Base-by-base conservation (phyloP, 2,329 filamentous ascomycete genomes). In the Alternaria postmessia region DNA sequence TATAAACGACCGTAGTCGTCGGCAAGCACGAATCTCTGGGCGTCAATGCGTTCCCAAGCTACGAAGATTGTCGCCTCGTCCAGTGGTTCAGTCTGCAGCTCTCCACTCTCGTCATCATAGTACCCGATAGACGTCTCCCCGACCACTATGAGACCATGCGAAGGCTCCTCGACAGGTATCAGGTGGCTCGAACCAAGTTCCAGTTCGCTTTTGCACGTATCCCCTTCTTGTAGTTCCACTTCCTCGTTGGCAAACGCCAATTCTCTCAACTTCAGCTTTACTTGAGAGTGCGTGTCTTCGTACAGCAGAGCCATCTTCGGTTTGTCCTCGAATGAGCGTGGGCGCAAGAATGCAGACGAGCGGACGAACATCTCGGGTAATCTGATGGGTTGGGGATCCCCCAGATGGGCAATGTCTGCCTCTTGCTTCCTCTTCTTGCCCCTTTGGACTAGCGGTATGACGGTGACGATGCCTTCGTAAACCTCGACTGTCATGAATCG, bases 1-100 rank as follows among this genome's bases (percentile, higher is more conserved):
- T 94, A 93, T 24, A 99, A 79, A 51, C 86, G 87, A 16, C 95
- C 94, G 73, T 95, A 97, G 69, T 97, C 93, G 75, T 99, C 95
- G 1, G 91, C 93, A 3, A 99, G 81, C n/a, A 97, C 83, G 81
- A 93, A 98, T 70, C 90, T 86, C 39, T 90, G 89, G 24, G 88
- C 87, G 71, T 98, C 92, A 52, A 95, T 89, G 70, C 90, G 88
- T 63, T 91, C 91, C 94, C 94, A 99, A 2, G 93, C 89, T n/a
- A 95, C 90, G 69, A 96, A 98, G 36, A 97, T 89, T 3, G 91
- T 93, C 0, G 93, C 87, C 57, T 94, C 89, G 1, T 87, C 83
- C 3, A 97, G 80, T 0, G 84, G 81, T 8, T 88, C 85, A 18
- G 89, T 87, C 12, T 93, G 85, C 12, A 85, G 85, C 34, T 88